Evolutionary conservation across 306 rosid species (phyloP).

Genomic region (Adenanthera pavonina): DNA sequence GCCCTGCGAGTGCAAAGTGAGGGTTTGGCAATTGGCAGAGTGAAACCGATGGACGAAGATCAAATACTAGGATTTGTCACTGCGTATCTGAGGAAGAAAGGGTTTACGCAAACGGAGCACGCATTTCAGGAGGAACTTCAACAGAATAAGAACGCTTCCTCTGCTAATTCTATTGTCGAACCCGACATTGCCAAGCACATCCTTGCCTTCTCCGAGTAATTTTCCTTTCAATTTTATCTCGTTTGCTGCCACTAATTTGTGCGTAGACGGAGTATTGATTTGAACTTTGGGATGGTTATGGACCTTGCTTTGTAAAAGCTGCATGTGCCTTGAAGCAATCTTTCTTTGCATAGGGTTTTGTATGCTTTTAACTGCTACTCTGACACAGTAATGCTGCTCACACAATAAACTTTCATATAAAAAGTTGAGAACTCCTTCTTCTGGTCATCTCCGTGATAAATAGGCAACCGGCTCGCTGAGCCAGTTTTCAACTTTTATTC

Average conservation of each 20-base stretch:
- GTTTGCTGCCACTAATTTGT: not conserved
- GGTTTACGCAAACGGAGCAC: conserved; percentile 64
- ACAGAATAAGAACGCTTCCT: conserved; percentile 39
- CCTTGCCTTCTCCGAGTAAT: conserved; percentile 59
- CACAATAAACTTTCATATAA: not conserved
- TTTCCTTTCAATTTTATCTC: not conserved
- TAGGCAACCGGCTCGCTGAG: not conserved
- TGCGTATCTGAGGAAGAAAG: conserved; percentile 69
- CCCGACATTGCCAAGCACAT: conserved; percentile 61
- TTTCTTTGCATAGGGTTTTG: not conserved
- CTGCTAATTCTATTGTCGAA: conserved; percentile 53
- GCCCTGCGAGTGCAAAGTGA: not conserved
- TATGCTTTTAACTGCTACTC: not conserved
- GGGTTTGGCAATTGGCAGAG: not conserved
- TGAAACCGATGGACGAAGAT: conserved; percentile 68
- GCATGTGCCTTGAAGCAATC: not conserved
- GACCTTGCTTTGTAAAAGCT: not conserved
- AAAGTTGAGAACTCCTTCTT: not conserved
- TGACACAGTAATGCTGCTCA: not conserved
- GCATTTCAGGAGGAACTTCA: conserved; percentile 65
- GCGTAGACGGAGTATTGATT: not conserved
- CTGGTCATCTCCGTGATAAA: not conserved
- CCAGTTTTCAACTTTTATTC: not conserved
- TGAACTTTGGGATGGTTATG: not conserved
- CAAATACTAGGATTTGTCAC: conserved; percentile 58